Conservation (phyloP, 2,329 filamentous ascomycete genomes). For the Botrytis elliptica region DNA sequence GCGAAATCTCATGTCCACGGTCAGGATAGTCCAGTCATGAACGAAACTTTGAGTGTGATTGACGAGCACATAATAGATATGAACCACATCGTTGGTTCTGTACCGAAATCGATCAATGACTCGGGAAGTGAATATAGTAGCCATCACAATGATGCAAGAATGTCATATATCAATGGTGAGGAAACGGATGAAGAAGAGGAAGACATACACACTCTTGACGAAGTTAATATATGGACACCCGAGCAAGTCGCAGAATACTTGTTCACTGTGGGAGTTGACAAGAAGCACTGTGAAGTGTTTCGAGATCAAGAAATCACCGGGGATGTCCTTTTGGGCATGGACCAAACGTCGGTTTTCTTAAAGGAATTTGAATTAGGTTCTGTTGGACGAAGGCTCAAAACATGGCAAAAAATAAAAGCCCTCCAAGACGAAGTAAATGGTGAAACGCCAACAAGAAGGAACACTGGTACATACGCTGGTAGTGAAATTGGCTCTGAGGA, state of each 20-base stretch:
- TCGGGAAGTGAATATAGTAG: conserved; percentile 93
- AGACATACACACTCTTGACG: conserved; percentile 62
- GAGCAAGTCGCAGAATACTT: conserved; percentile 86
- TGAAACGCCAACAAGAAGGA: conserved; percentile 48
- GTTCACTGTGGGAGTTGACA: conserved; percentile 80
- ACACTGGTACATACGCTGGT: conserved; percentile 53
- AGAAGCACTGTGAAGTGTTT: conserved; percentile 90
- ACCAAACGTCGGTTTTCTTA: conserved; percentile 91
- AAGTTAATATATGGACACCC: conserved; percentile 79
- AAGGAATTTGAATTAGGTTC: conserved; percentile 93
- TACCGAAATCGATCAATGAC: conserved; percentile 61
- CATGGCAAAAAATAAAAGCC: conserved; percentile 93
- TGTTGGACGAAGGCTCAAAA: conserved; percentile 84
- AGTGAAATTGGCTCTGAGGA: conserved; percentile 60
- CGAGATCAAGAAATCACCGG: conserved; percentile 93
- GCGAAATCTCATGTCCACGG: conserved; percentile 47
- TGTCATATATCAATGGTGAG: conserved; percentile 90
- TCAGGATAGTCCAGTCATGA: conserved; percentile 76
- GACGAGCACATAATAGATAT: conserved; percentile 96
- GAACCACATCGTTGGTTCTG: conserved; percentile 45
- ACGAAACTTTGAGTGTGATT: conserved; percentile 93
- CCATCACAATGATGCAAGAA: conserved; percentile 68
- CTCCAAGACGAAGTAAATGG: conserved; percentile 83
- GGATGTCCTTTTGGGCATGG: conserved; percentile 90
- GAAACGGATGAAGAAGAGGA: conserved; percentile 94